Percentiles rank a stretch among this genome's conserved stretches.
Evolutionary conservation across 2,329 filamentous ascomycete genomes (phyloP).

Genomic region (Penicillium sp.): DNA sequence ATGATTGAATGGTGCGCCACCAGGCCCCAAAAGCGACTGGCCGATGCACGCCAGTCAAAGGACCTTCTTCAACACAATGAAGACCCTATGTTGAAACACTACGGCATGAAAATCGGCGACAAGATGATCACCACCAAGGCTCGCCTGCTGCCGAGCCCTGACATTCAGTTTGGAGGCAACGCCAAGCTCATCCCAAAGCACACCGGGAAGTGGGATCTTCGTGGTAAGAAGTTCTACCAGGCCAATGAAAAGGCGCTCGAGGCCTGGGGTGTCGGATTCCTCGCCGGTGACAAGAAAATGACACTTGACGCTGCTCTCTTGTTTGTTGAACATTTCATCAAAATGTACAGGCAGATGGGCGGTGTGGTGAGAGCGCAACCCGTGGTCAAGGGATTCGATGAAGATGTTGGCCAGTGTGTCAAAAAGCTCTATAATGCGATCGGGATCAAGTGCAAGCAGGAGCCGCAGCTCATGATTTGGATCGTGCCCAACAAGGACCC

Average conservation of each 20-base stretch:
- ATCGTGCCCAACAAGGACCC: slow-evolving; percentile 69
- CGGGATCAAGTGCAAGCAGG: slow-evolving; percentile 37
- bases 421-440: slow-evolving; percentile 53
- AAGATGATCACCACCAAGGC: slow-evolving; percentile 66
- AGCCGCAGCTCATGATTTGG: slow-evolving; percentile 75
- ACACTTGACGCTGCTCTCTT: slow-evolving; percentile 46
- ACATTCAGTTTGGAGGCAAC: slow-evolving; percentile 62
- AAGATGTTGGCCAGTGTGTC: slow-evolving; percentile 53
- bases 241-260: slow-evolving; percentile 61
- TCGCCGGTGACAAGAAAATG: slow-evolving; percentile 54
- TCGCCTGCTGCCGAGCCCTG: slow-evolving; percentile 66
- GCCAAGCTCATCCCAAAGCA: slow-evolving; percentile 58
- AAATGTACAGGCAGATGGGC: slow-evolving; percentile 59
- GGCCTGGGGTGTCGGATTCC: slow-evolving; percentile 71
- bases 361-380: slow-evolving; percentile 52
- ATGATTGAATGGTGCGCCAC: slow-evolving; percentile 97
- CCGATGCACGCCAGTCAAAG: slow-evolving; percentile 66
- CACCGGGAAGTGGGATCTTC: slow-evolving; percentile 80
- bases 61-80: slow-evolving; percentile 61
- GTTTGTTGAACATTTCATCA: slow-evolving; percentile 60
- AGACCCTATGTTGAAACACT: slow-evolving; percentile 68
- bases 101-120: slow-evolving; percentile 66
- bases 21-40: slow-evolving; percentile 64
- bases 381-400: slow-evolving; percentile 40
- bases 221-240: slow-evolving; percentile 70